Percentiles rank a stretch among this genome's conserved stretches.
Evolutionary conservation across 306 rosid species (phyloP).

Genomic region (Lathyrus tuberosus): DNA sequence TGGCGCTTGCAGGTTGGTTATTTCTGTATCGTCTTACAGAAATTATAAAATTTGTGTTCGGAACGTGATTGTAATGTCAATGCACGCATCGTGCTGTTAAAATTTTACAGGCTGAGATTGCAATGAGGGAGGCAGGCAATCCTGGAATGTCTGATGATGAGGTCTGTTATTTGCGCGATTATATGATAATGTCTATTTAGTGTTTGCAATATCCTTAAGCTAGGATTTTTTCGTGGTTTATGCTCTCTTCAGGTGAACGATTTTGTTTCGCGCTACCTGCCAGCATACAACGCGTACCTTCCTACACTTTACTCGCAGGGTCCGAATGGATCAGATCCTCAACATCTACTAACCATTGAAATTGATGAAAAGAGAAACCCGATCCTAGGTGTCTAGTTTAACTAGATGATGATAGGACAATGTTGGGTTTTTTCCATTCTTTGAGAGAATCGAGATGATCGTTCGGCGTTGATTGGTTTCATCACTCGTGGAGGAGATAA

Average conservation of each 20-base stretch:
- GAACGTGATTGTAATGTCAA: conserved; percentile 27
- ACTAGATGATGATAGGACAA: conserved; percentile 31
- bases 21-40: conserved; percentile 22
- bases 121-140: conserved; percentile 95
- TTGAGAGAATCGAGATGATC: conserved; percentile 31
- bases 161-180: conserved; percentile 44
- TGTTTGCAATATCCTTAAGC: not conserved
- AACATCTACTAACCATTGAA: conserved; percentile 66
- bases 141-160: conserved; percentile 94
- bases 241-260: conserved; percentile 66
- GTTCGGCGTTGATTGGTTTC: conserved; percentile 29
- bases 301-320: conserved; percentile 90
- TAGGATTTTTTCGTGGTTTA: conserved; percentile 20
- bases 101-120: conserved; percentile 89
- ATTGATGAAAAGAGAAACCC: conserved; percentile 95
- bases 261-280: conserved; percentile 92
- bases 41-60: conserved; percentile 16
- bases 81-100: conserved; percentile 16
- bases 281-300: conserved; percentile 91
- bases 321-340: conserved; percentile 79
- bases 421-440: conserved; percentile 41
- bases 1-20: conserved; percentile 85
- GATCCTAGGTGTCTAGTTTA: conserved; percentile 49
- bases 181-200: conserved; percentile 13
- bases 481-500: conserved; percentile 17